phyloP scores from a whole-genome alignment of 352 stramenopile species.

The Phytophthora niederhauseri region DNA sequence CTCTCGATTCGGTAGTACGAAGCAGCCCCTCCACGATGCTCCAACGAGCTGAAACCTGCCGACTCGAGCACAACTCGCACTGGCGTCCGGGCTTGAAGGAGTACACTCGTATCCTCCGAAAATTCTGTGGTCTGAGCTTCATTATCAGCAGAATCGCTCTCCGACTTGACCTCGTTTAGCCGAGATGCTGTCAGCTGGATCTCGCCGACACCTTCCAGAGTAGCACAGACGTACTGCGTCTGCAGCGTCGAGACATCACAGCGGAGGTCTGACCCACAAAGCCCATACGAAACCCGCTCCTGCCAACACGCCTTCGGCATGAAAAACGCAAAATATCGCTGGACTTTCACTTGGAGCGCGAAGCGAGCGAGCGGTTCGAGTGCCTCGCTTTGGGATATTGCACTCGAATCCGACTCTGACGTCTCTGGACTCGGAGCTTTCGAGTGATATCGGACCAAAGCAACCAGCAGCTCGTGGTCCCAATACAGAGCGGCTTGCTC shows the following conservation, averaged over 20 bases:
- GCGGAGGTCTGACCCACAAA: constrained; percentile 44
- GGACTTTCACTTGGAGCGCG: constrained; percentile 48
- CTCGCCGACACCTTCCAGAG: constrained; percentile 45
- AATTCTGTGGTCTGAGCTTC: background rate
- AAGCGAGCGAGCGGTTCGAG: constrained; percentile 23
- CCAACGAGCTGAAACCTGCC: constrained; percentile 46
- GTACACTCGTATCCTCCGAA: constrained; percentile 48
- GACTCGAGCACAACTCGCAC: constrained; percentile 53
- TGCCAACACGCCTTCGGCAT: constrained; percentile 49
- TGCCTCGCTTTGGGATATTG: background rate
- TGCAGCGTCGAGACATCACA: constrained; percentile 52
- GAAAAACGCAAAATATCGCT: constrained; percentile 67
- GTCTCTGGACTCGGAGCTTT: constrained; percentile 5
- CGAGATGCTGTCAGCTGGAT: constrained; percentile 52
- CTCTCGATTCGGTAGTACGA: constrained; percentile 52
- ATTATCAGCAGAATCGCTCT: constrained; percentile 2
- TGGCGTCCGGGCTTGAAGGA: constrained; percentile 39
- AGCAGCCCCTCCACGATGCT: constrained; percentile 48
- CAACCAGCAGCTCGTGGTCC: constrained; percentile 72
- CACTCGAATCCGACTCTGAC: background rate
- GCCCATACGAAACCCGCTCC: constrained; percentile 45
- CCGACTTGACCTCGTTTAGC: constrained; percentile 16
- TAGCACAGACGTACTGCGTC: constrained; percentile 35
- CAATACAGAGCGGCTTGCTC: constrained; percentile 69
- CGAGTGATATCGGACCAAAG: constrained; percentile 63